Evolutionary conservation across 2,329 filamentous ascomycete species (phyloP).

Genomic region (Zasmidium cellare): DNA sequence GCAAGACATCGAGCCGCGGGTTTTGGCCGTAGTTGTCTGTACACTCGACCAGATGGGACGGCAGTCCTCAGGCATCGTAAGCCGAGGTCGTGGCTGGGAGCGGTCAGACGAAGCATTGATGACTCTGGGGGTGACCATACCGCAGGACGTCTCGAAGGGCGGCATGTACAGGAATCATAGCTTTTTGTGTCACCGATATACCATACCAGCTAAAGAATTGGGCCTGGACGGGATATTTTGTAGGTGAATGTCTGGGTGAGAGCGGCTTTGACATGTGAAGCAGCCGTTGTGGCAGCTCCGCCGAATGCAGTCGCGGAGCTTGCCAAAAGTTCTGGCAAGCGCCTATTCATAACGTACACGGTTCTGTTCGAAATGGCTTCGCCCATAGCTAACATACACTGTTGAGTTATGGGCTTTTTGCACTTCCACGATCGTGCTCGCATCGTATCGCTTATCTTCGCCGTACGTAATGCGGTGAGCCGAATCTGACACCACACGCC

Average conservation of each 20-base stretch:
- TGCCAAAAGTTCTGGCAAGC: too few relatives aligned
- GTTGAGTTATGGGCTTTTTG: too few relatives aligned
- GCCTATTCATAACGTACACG: too few relatives aligned
- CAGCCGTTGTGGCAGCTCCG: background rate
- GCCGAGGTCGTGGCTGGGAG: background rate
- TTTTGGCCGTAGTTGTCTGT: background rate
- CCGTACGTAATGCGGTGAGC: too few relatives aligned
- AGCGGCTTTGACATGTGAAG: background rate
- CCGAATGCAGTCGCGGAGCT: background rate
- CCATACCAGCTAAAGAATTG: background rate
- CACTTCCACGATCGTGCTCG: too few relatives aligned
- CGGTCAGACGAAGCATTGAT: background rate
- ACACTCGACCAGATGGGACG: background rate
- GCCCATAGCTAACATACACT: too few relatives aligned
- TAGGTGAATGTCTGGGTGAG: background rate
- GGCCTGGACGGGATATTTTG: background rate
- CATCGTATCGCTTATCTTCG: too few relatives aligned
- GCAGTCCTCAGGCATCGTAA: background rate
- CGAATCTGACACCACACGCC: too few relatives aligned
- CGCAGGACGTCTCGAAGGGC: background rate
- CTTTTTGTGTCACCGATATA: background rate
- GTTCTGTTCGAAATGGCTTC: too few relatives aligned
- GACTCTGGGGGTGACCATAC: background rate
- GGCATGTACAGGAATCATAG: background rate
- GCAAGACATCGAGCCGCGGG: background rate